Evolutionary conservation across 2,329 filamentous ascomycete genomes (phyloP), one percentile per base, ranked within the genome.

Genomic region (Colletotrichum costaricense): DNA sequence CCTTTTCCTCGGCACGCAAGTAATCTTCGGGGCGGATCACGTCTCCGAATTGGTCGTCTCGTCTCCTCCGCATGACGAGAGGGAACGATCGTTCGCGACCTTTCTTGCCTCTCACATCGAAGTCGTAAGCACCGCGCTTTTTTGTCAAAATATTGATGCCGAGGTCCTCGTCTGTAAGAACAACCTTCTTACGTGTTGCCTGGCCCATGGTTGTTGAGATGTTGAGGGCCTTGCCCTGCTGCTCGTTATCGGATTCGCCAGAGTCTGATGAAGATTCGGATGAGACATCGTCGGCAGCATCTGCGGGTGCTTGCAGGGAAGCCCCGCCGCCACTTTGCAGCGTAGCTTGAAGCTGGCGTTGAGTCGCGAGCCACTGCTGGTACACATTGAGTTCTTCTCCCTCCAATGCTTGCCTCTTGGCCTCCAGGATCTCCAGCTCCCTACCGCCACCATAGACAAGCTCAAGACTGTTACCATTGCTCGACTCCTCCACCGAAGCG

Each of bases 11-110:
- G 0, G 95, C 96, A 71, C 95, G 91, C 1, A 98, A 88, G 80
- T 96, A 99, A 76, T 99, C 97, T 81, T 98, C 97, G 0, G 96
- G 94, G 67, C 95, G 91, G 77, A 99, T 98, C 19, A 97, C 85
- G 76, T 99, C 97, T 72, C 97, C 97, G 82, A 97, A 99, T 76
- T 98, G 96, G 79, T 98, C 97, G 35, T 89, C 91, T 63, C 95
- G 92, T 80, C 92, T 93, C 78, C 94, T 89, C 64, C 95, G 92
- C 28, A 95, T 90, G 1, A 95, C 90, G 66, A 97, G 92, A 0
- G 97, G 97, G 80, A 98, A 98, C 85, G 97, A 93, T 75, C 95
- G 92, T 80, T 99, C 97, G 67, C 95, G 90, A 3, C 97, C 97
- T 80, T 94, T 97, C 82, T 98, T 98, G 46, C 93, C 94, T 54